A percentile compares a stretch with the other conserved stretches of the same genome.
Conservation (phyloP, 225 moss, liverwort and hornwort species). For the Takakia lepidozioides region DNA sequence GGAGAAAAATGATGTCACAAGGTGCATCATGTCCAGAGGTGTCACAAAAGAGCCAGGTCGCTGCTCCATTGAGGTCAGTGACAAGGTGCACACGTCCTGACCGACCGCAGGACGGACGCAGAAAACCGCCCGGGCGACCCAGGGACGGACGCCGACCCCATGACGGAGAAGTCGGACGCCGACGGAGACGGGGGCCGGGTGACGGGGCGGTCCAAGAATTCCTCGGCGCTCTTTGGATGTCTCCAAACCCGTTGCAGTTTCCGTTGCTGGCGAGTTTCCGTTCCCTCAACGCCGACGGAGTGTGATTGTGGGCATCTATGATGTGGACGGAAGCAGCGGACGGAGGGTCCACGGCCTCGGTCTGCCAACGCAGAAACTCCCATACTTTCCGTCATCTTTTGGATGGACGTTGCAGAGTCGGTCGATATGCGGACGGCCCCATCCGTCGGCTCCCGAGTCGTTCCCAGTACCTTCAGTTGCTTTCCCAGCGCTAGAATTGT, state of each 20-base stretch:
- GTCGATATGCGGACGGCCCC: conserved; percentile 18
- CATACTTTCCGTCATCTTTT: conserved; percentile 46
- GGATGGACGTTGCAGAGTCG: conserved; percentile 38
- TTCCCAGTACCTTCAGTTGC: conserved; percentile 51
- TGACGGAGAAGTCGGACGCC: conserved; percentile 18
- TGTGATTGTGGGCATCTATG: conserved; percentile 13
- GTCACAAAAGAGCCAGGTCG: too few species aligned
- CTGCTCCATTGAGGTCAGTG: too few species aligned
- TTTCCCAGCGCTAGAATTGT: conserved; percentile 31
- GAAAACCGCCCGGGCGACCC: conserved; percentile 28
- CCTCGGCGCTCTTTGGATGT: not conserved
- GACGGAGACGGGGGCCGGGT: conserved; percentile 25
- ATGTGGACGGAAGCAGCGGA: conserved; percentile 1
- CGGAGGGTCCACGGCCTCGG: conserved; percentile 11
- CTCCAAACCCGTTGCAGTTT: not conserved
- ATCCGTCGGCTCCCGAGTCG: conserved; percentile 19
- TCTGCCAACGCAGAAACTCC: conserved; percentile 46
- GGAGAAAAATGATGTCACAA: too few species aligned
- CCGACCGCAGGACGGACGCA: conserved; percentile 17
- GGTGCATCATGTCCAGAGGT: too few species aligned
- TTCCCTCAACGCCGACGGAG: conserved; percentile 15
- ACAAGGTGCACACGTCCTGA: conserved; percentile 12
- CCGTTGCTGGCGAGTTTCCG: conserved; percentile 1
- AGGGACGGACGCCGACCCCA: conserved; percentile 18
- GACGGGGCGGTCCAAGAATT: not conserved